Base-by-base conservation (phyloP, 306 rosid genomes). In the Malus asiatica region DNA sequence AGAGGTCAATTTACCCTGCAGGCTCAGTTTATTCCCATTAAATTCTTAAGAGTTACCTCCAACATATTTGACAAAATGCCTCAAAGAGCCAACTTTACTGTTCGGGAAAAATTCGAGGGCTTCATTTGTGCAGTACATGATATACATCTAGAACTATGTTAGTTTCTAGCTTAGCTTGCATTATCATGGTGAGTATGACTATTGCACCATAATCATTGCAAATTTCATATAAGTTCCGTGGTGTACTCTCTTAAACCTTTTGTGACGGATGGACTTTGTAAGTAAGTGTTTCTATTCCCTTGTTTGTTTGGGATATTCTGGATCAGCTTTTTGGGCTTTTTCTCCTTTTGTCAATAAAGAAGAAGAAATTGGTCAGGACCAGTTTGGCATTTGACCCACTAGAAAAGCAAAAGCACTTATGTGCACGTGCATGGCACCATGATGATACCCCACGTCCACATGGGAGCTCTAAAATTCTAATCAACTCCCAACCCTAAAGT, bases 351-450 rank as follows among this genome's bases (percentile, higher is more conserved):
- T 27, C 55, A 52, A 25, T 30, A 40, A n/a, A 58, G 46, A 30
- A 57, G 15, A 18, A n/a, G 11, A 44, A 46, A 19, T 20, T 16
- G 73, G 80, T 22, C 57, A n/a, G 90, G 88, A 85, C 77, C 85
- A 86, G 84, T 59, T 81, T 53, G 55, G 76, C 63, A 74, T 66
- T 62, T 71, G 80, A 77, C 82, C 84, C 84, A 77, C 86, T 46
- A 68, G 67, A 51, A 64, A 51, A 59, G 27, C 19, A 38, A 46
- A n/a, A 59, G 92, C 77, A 90, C 53, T 22, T 18, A 18, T 16
- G 23, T 81, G 91, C 97, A 92, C 96, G 98, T 90, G 97, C 95
- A 86, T 3, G 84, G 66, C 84, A 80, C 84, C 68, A 64, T 32
- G 68, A 30, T 15, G 11, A 66, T 87, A 46, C 81, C 86, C 97